Base-by-base conservation (phyloP, 345 rosid genomes). In the Syzygium aromaticum region DNA sequence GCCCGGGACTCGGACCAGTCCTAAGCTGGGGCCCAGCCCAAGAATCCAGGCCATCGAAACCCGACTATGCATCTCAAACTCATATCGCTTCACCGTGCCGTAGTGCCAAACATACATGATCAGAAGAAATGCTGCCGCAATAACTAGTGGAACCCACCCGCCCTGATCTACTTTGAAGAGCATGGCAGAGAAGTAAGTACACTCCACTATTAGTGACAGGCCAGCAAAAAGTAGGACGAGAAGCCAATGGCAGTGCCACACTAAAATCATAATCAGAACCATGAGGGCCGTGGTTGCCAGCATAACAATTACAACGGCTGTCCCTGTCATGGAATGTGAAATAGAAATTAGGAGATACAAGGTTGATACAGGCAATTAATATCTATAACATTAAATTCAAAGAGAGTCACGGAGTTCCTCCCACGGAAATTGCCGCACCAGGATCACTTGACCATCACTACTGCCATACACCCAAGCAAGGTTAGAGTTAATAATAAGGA, bases 1-100 rank as follows among this genome's bases (percentile, higher is more conserved):
- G 63, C 97, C 98, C 0, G 98, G 97, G 84, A 96, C 98, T 64
- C 97, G 93, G n/a, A 96, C 97, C n/a, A 96, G 94, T 77, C 98
- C 97, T 30, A 96, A 90, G 89, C 97, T 95, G 30, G 98, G 98
- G 61, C 98, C 98, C n/a, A 95, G 95, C 46, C 98, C 96, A 3
- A 96, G 93, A 77, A 96, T 92, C 98, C 98, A 96, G 17, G 97
- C 95, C 97, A 96, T 93, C 27, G 98, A 96, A 43, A 96, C 95
- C 90, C 88, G 93, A 59, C 96, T 93, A 51, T 96, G 94, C 93
- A 94, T 91, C 92, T 96, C 96, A 80, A 96, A 94, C 93, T 96
- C 96, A 17, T 96, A 96, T 19, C 94, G 93, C 87, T 93, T 96
- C 89, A 95, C 88, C 3, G 96, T 93, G 78, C 94, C 97, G 43